Evolutionary conservation across 2,329 filamentous ascomycete species (phyloP).

Genomic region (Paecilomyces niveus): DNA sequence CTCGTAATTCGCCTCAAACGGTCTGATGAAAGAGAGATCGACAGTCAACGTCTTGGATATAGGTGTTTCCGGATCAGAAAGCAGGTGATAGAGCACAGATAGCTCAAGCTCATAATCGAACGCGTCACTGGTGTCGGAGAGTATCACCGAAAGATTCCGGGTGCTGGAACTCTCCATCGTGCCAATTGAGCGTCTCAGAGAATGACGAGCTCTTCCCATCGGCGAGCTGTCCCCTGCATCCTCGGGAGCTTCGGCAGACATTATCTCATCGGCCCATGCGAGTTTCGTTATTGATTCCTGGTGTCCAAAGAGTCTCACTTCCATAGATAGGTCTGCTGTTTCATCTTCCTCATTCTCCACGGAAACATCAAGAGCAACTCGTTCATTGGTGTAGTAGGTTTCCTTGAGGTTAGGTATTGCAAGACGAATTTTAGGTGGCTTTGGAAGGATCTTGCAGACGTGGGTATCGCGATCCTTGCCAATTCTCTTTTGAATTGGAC

Average conservation of each 20-base stretch:
- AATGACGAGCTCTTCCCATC: slow-evolving; percentile 21
- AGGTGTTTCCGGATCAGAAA: slow-evolving; percentile 71
- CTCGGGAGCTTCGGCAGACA: slow-evolving; percentile 9
- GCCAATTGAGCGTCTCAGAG: slow-evolving; percentile 27
- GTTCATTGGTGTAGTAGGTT: slow-evolving; percentile 82
- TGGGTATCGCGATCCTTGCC: slow-evolving; percentile 43
- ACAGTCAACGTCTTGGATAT: slow-evolving; percentile 67
- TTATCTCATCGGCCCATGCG: slow-evolving; percentile 39
- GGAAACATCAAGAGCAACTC: slow-evolving; percentile 60
- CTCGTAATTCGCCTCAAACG: slow-evolving; percentile 90
- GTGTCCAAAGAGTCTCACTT: slow-evolving; percentile 59
- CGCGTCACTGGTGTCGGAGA: slow-evolving; percentile 47
- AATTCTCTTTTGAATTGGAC: slow-evolving; percentile 28
- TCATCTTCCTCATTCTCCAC: slow-evolving; percentile 79
- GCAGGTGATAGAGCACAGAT: slow-evolving; percentile 68
- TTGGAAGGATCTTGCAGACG: slow-evolving; percentile 67
- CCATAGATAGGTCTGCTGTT: slow-evolving; percentile 63
- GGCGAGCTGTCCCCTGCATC: slow-evolving; percentile 18
- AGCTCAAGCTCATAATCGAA: slow-evolving; percentile 62
- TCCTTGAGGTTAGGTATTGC: slow-evolving; percentile 53
- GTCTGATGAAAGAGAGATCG: slow-evolving; percentile 66
- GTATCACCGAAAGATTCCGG: slow-evolving; percentile 33
- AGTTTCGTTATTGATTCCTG: slow-evolving; percentile 40
- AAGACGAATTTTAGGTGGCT: slow-evolving; percentile 86
- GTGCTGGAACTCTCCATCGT: slow-evolving; percentile 24